Conservation (phyloP, 2,329 filamentous ascomycete genomes). For the Didymellaceae sp. region DNA sequence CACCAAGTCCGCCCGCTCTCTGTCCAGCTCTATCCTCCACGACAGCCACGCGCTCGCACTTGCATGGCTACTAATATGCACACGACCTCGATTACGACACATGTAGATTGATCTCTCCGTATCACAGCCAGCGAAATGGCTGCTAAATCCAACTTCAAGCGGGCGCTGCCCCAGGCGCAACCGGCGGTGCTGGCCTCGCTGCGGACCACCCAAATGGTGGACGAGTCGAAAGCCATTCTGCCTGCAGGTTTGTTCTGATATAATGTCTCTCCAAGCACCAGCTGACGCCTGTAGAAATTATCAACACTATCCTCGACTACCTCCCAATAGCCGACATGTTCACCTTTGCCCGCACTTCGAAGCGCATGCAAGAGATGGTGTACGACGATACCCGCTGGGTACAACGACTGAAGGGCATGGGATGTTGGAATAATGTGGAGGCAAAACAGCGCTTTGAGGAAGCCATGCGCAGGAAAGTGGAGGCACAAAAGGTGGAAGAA, state of each 20-base stretch:
- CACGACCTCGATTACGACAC: background rate
- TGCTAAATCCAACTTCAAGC: conserved; percentile 59
- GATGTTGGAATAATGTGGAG: conserved; percentile 88
- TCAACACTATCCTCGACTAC: conserved; percentile 87
- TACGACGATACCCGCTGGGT: conserved; percentile 98
- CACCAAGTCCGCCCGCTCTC: conserved; percentile 16
- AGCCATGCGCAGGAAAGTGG: conserved; percentile 61
- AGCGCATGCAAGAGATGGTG: conserved; percentile 93
- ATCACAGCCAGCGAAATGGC: conserved; percentile 29
- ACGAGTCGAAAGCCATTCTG: conserved; percentile 76
- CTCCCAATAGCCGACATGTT: conserved; percentile 85
- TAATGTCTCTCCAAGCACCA: background rate
- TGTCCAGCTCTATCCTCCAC: conserved; percentile 12
- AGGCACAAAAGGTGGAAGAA: conserved; percentile 59
- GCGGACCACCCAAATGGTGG: conserved; percentile 79
- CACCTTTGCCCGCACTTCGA: conserved; percentile 82
- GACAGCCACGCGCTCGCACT: conserved; percentile 1
- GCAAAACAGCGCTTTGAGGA: conserved; percentile 83
- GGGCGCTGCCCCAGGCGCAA: conserved; percentile 43
- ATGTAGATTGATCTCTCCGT: conserved; percentile 6
- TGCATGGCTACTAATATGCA: conserved; percentile 10
- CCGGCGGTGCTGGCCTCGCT: conserved; percentile 73
- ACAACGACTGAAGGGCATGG: conserved; percentile 81
- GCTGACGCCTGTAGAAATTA: conserved; percentile 68
- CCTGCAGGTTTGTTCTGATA: conserved; percentile 71